Evolutionary conservation across 352 stramenopile genomes (phyloP).

Genomic region (Pythium dissotocum): DNA sequence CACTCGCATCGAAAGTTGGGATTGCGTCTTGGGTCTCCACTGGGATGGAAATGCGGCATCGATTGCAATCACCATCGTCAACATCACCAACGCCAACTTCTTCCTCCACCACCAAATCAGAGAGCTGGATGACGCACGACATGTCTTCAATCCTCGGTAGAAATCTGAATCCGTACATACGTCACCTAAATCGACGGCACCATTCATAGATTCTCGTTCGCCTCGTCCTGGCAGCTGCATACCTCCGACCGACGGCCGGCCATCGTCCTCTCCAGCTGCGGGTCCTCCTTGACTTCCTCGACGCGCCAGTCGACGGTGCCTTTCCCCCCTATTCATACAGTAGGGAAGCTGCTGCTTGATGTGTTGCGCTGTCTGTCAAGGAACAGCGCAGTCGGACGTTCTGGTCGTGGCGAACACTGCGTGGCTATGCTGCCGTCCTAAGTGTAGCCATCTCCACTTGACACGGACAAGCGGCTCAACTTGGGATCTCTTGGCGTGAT

Average conservation of each 20-base stretch:
- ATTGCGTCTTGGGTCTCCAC: not conserved
- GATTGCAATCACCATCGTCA: not conserved
- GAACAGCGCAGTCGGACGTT: too few relatives aligned
- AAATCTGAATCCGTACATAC: not conserved
- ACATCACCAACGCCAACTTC: not conserved
- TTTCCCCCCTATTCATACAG: not conserved
- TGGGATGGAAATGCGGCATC: not conserved
- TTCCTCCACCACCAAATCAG: not conserved
- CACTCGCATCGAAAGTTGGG: constrained; percentile 17
- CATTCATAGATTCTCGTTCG: not conserved
- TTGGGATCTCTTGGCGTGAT: not conserved
- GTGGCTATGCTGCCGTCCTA: constrained; percentile 20
- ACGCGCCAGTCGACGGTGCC: not conserved
- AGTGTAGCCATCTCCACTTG: constrained; percentile 19
- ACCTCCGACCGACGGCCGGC: too few relatives aligned
- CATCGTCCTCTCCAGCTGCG: not conserved
- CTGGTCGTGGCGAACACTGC: not conserved
- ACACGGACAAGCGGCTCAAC: not conserved
- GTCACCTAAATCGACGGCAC: not conserved
- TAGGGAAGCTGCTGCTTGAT: too few relatives aligned
- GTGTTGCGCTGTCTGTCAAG: too few relatives aligned
- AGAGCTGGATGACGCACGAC: not conserved
- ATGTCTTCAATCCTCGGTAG: not conserved
- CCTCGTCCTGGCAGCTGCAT: not conserved
- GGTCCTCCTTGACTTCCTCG: not conserved